These are phyloP conservation scores for Chlorella vulgaris DNA, from an alignment of 139 green algal species.

Conservation along the genomic window DNA sequence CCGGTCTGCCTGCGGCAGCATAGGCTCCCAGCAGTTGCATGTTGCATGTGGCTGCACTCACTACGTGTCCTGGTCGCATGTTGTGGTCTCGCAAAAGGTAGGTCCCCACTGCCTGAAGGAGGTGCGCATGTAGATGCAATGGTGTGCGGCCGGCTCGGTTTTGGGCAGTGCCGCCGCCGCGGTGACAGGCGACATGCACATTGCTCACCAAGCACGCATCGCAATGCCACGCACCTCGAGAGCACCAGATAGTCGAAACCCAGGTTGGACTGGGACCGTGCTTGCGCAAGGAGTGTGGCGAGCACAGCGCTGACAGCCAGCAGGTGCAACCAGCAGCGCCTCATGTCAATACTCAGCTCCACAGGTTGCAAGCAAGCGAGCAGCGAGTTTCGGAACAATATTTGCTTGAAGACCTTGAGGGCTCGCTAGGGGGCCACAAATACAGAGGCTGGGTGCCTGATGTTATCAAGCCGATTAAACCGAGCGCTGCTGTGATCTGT, in stretches of 20 bases:
- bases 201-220: too few species aligned
- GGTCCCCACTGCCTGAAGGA: conserved; percentile 15
- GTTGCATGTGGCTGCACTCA: background rate
- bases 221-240: background rate
- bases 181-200: background rate
- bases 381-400: too few species aligned
- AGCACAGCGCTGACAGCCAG: background rate
- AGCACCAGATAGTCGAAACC: conserved; percentile 17
- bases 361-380: too few species aligned
- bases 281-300: background rate
- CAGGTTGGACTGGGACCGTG: background rate
- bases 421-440: too few species aligned
- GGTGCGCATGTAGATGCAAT: too few species aligned
- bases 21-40: background rate
- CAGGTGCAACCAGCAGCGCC: too few species aligned
- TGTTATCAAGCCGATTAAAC: too few species aligned
- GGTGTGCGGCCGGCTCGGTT: too few species aligned
- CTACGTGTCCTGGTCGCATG: background rate
- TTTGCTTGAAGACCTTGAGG: too few species aligned
- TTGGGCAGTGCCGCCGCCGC: background rate
- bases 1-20: background rate
- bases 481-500: too few species aligned
- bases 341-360: too few species aligned
- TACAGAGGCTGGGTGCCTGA: too few species aligned
- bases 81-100: background rate